phyloP scores from a whole-genome alignment of 2,329 filamentous ascomycete genomes.

The Metarhizium brunneum region DNA sequence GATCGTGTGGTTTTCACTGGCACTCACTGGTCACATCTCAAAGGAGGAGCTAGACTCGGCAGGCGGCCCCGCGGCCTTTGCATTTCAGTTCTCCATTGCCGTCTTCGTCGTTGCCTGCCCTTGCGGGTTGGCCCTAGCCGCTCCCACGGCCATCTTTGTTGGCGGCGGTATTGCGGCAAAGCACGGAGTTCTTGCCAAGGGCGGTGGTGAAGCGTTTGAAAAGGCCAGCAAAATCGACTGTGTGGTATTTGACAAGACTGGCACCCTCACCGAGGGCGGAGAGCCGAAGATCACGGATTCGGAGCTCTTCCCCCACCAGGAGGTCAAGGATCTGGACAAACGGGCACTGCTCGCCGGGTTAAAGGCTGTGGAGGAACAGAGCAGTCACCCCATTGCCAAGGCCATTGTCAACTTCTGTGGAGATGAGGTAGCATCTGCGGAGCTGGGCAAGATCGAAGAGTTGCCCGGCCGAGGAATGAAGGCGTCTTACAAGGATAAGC shows the following conservation, averaged over 20 bases:
- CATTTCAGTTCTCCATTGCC: conserved; percentile 73
- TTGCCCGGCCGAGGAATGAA: conserved; percentile 63
- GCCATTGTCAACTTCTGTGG: conserved; percentile 58
- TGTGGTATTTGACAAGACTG: conserved; percentile 84
- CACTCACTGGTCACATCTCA: conserved; percentile 48
- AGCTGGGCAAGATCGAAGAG: conserved; percentile 47
- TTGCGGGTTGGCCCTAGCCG: conserved; percentile 75
- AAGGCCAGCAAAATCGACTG: conserved; percentile 70
- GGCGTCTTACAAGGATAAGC: conserved; percentile 35
- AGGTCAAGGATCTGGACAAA: conserved; percentile 13
- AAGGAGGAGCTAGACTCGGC: conserved; percentile 43
- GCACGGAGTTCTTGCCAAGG: conserved; percentile 72
- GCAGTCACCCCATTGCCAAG: conserved; percentile 65
- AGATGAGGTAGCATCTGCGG: conserved; percentile 18
- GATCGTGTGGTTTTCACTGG: conserved; percentile 61
- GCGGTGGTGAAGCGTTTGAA: conserved; percentile 78
- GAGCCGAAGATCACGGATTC: conserved; percentile 59
- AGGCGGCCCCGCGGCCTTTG: conserved; percentile 64
- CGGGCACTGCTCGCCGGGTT: conserved; percentile 41
- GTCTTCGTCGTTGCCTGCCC: conserved; percentile 84
- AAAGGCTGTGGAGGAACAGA: conserved; percentile 58
- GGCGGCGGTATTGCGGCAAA: conserved; percentile 72
- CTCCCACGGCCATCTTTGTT: conserved; percentile 77
- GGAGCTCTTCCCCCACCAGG: conserved; percentile 26
- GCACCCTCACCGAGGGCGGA: conserved; percentile 66